Percentiles rank a stretch among this genome's conserved stretches.
phyloP scores from a whole-genome alignment of 306 rosid species.

The Castanopsis chinensis region DNA sequence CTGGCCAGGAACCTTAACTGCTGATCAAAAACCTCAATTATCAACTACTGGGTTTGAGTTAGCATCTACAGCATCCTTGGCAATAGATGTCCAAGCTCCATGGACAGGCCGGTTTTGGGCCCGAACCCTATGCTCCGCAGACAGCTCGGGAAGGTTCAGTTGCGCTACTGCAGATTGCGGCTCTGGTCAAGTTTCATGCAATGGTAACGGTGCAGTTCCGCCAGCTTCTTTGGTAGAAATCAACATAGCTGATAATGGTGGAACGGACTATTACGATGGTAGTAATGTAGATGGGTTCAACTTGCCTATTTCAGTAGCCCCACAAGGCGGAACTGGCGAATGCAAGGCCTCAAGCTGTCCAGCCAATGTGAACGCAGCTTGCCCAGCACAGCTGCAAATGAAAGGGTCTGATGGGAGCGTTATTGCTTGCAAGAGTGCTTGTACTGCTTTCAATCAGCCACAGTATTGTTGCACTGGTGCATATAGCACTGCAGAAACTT shows the following conservation, averaged over 20 bases:
- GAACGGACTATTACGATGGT: conserved; percentile 41
- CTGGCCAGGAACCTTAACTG: conserved; percentile 42
- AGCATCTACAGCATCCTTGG: neutral
- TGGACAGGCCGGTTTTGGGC: conserved; percentile 46
- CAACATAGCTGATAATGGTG: conserved; percentile 18
- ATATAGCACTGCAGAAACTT: conserved; percentile 2
- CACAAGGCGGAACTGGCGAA: conserved; percentile 20
- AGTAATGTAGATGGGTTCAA: conserved; percentile 46
- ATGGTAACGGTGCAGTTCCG: conserved; percentile 38
- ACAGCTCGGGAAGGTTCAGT: conserved; percentile 19
- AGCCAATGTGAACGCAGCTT: conserved; percentile 18
- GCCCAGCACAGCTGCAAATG: conserved; percentile 29
- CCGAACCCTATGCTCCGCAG: conserved; percentile 31
- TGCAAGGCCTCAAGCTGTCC: conserved; percentile 25
- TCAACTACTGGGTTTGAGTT: conserved; percentile 38
- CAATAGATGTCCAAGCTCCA: conserved; percentile 17
- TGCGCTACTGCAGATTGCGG: conserved; percentile 40
- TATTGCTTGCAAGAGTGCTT: conserved; percentile 48
- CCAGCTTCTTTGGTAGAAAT: conserved; percentile 43
- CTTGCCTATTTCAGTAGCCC: conserved; percentile 25
- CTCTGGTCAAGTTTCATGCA: conserved; percentile 32
- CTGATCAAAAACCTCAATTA: conserved; percentile 22
- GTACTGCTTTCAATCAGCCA: conserved; percentile 28
- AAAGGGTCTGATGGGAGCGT: conserved; percentile 22
- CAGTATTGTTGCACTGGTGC: conserved; percentile 38